Evolutionary conservation across 2,329 filamentous ascomycete genomes (phyloP).

Genomic region (Parascedosporium putredinis): DNA sequence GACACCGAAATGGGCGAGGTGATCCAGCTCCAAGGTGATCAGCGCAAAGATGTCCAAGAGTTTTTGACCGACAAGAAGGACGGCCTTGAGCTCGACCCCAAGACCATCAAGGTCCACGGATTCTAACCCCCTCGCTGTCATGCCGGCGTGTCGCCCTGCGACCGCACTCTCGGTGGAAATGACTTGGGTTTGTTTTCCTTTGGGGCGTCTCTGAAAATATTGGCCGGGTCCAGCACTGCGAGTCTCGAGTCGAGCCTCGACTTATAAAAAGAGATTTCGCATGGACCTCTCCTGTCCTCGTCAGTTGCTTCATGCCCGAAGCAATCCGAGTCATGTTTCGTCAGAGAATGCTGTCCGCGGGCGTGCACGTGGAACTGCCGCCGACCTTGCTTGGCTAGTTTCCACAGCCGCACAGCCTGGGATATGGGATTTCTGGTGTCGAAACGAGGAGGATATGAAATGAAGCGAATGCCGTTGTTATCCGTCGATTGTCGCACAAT

Average conservation of each 20-base stretch:
- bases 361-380: background rate
- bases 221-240: background rate
- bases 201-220: constrained; percentile 4
- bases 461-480: background rate
- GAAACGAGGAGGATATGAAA: background rate
- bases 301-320: background rate
- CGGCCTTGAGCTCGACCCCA: constrained; percentile 84
- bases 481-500: no score
- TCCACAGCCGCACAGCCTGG: background rate
- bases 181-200: constrained; percentile 3
- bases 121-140: constrained; percentile 25
- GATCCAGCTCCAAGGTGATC: constrained; percentile 98
- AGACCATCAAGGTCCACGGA: constrained; percentile 85
- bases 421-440: background rate
- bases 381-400: background rate
- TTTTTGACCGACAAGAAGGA: constrained; percentile 95
- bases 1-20: constrained; percentile 97
- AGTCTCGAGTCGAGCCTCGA: background rate
- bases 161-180: constrained; percentile 2
- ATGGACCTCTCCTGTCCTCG: background rate
- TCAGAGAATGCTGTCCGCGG: background rate
- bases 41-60: constrained; percentile 97
- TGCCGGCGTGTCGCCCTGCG: constrained; percentile 4
- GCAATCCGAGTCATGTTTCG: background rate
- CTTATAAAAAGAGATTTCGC: background rate